Conservation (phyloP, 345 rosid species). For the Conringia planisiliqua region DNA sequence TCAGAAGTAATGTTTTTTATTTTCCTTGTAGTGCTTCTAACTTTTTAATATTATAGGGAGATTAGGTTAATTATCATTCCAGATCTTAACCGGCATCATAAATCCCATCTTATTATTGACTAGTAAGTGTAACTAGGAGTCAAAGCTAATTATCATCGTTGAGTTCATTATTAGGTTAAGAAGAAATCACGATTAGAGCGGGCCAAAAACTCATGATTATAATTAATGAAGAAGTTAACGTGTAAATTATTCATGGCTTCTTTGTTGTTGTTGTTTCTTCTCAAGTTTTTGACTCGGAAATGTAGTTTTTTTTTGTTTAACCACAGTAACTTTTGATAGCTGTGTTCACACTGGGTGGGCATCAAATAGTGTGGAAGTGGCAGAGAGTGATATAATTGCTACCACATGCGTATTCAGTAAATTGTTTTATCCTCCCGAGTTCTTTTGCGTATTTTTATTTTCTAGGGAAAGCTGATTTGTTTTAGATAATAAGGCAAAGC, state of each 20-base stretch:
- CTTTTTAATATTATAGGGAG: slow-evolving; percentile 1
- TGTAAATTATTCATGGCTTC: not conserved
- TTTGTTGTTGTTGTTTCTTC: not conserved
- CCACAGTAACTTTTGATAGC: not conserved
- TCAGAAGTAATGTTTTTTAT: slow-evolving; percentile 19
- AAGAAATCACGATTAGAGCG: not conserved
- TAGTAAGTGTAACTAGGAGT: not conserved
- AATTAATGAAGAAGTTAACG: not conserved
- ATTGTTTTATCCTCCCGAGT: slow-evolving; percentile 28
- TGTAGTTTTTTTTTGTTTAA: not conserved
- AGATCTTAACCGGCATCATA: slow-evolving; percentile 1
- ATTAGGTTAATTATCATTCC: slow-evolving; percentile 22
- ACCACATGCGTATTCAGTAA: slow-evolving; percentile 29
- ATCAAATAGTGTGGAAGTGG: slow-evolving; percentile 36
- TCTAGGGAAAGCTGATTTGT: slow-evolving; percentile 20
- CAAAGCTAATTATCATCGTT: not conserved
- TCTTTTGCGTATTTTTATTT: slow-evolving; percentile 2
- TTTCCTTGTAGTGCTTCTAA: not conserved
- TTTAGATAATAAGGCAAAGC: slow-evolving; percentile 1
- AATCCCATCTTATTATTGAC: slow-evolving; percentile 15
- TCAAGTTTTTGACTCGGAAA: not conserved
- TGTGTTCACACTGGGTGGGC: slow-evolving; percentile 11
- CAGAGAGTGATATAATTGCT: slow-evolving; percentile 36
- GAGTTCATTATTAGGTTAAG: not conserved
- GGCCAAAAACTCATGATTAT: not conserved